Base-by-base conservation (phyloP, 257 asterid species). In the Vinca minor region DNA sequence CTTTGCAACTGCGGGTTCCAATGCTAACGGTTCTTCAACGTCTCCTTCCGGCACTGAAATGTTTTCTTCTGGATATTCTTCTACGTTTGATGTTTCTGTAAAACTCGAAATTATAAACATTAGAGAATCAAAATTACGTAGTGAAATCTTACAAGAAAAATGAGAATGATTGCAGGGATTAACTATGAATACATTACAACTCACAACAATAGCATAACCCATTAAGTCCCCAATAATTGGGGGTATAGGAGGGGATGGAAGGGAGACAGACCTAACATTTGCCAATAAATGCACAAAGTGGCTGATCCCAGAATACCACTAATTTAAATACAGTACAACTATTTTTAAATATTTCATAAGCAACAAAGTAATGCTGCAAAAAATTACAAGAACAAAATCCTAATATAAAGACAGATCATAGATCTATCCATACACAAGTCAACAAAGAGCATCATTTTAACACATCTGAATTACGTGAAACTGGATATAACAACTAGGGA, bases 21-120 rank as follows among this genome's bases (percentile, higher is more conserved):
- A 44, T 38, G 48, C 58, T 25, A 72, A 66, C 8, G 72, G 65
- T 69, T 67, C 80, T 41, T 69, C 65, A 71, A 38, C 66, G 58
- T 35, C 60, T 45, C 47, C 69, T 73, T 68, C 77, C 67, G 67
- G 59, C 35, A 35, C 44, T 21, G 69, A 54, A 45, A 68, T 69
- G 63, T 69, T 72, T 59, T 66, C 68, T 57, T 58, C 48, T 35
- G 76, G 50, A 62, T 79, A 62, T 74, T 70, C 71, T 35, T 69
- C 73, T 64, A 65, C 72, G 59, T 55, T 67, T 55, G 79, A 72
- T 39, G 72, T 70, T 66, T 66, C 97, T 87, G 85, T 34, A 48
- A 76, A 75, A 54, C 11, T 56, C 64, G 31, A 39, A 17, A 10
- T 12, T 11, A 31, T 46, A 11, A 23, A 28, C 11, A 52, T 62